Base-by-base conservation (phyloP, 108 stramenopile genomes). In the Craspedostauros australis region DNA sequence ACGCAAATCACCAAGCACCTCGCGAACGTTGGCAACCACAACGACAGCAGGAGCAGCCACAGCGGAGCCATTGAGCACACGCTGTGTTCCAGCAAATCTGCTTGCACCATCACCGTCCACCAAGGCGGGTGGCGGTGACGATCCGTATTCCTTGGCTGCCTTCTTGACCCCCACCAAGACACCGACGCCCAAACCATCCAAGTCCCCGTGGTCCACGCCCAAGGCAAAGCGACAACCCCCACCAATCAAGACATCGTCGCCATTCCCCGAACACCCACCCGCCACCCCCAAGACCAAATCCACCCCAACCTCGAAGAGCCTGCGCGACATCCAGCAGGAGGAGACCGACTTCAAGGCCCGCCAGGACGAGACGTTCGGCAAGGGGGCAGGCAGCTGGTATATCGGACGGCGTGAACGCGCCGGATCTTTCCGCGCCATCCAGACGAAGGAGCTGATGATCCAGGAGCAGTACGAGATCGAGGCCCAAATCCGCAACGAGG, bases 391-490 rank as follows among this genome's bases (percentile, higher is more conserved):
- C 31, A 52, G 64, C 23, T 90, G 88, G 88, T 90, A 66, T 42
- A 57, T 90, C 25, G 65, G 81, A 54, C 70, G 80, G 21, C 57
- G 80, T 11, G 88, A 90, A 49, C 67, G 88, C 39, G 88, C 88
- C 9, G 77, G 72, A 34, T 90, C 88, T 5, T 75, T 90, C 22
- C 62, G 57, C 39, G 77, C 73, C 16, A 90, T 90, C 56, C 80
- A 84, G 39, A 36, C 78, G 34, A 46, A 71, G 51, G 55, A 53
- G 15, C 27, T 56, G 3, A 50, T 84, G n/a, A 68, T 90, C 9
- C 77, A 79, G 49, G 88, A 90, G 39, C 88, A 90, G 39, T 47
- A 61, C 32, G 32, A 53, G 50, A 90, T 90, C 37, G 88, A 90
- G 52, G 63, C 60, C 36, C 74, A 80, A 34, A 86, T 90, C 11